A percentile compares a stretch with the other conserved stretches of the same genome.
Evolutionary conservation across 1,139 yeast genomes (phyloP).

Genomic region (Taiozyma sp.): DNA sequence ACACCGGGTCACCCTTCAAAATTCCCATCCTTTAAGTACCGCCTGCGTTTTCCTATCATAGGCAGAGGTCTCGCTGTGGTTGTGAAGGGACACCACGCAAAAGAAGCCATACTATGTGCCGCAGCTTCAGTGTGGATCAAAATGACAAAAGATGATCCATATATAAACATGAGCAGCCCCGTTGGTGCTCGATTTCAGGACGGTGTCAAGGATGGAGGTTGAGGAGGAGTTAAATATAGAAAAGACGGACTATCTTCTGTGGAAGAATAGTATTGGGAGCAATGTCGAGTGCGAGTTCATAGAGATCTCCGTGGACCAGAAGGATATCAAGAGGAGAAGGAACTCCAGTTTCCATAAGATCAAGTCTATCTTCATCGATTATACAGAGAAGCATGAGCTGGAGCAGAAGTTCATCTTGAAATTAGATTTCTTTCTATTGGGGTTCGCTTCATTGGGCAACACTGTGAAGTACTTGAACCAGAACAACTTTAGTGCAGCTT

Average conservation of each 20-base stretch:
- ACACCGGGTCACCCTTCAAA: not conserved
- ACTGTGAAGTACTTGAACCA: slow-evolving; percentile 37
- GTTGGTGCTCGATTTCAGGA: not conserved
- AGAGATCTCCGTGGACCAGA: slow-evolving; percentile 4
- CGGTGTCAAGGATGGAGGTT: not conserved
- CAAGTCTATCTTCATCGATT: slow-evolving; percentile 26
- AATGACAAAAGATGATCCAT: not conserved
- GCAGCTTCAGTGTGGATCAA: not conserved
- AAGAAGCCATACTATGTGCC: not conserved
- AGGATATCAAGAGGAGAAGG: slow-evolving; percentile 2
- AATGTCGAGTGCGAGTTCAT: slow-evolving; percentile 5
- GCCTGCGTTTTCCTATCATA: not conserved
- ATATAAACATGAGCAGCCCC: not conserved
- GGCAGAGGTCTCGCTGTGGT: not conserved
- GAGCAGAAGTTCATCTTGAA: slow-evolving; percentile 37
- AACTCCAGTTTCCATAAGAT: slow-evolving; percentile 8
- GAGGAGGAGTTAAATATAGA: slow-evolving; percentile 3
- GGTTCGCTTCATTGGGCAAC: slow-evolving; percentile 38
- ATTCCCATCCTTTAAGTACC: not conserved
- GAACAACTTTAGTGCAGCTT: slow-evolving; percentile 40
- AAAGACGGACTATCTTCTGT: slow-evolving; percentile 7
- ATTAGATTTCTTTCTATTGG: slow-evolving; percentile 38
- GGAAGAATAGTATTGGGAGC: not conserved
- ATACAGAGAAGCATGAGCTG: slow-evolving; percentile 39
- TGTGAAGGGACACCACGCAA: not conserved